Evolutionary conservation across 208 protist species (phyloP), one percentile per base, ranked within the genome.

Genomic region (Plasmodiophora brassicae): DNA sequence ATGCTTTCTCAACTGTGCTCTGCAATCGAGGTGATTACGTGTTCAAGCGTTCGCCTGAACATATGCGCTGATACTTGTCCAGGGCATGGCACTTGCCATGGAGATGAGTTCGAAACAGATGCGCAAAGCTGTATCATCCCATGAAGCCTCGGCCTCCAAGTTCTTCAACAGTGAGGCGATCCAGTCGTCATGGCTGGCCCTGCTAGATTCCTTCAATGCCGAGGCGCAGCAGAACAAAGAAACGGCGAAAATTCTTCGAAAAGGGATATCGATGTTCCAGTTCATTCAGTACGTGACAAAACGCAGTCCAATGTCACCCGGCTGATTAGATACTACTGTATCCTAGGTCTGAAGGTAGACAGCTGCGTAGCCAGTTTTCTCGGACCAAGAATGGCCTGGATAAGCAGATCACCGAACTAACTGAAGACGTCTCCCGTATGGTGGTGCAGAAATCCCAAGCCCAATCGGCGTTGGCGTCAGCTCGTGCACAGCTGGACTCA

Each of bases 151-250:
- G 41, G 32, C 65, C 32, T 14, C 32, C 20, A 78, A 78, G 41
- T 78, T 44, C 41, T 78, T 78, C 65, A 78, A 78, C n/a, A 78
- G n/a, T 32, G 65, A 78, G n/a, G 32, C 65, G 5, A 78, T 78
- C 20, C 65, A 78, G n/a, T 38, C 20, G 41, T 78, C 65, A 5
- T 78, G 65, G 65, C 14, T 32, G n/a, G 5, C 65, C 5, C 65
- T 78, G n/a, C n/a, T 78, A 8, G 65, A 78, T 32, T n/a, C 65
- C 14, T 78, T 78, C n/a, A 38, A 14, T 78, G 65, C n/a, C 10
- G 65, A 78, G 41, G 5, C 65, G 5, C 10, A 78, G 5, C 32
- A n/a, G 32, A 78, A 78, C n/a, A 5, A 38, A 38, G 20, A 32
- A 14, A 78, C 65, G 10, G 65, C 65, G 5, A 78, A 38, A 32